These are phyloP conservation scores for Neurospora sp. DNA, from an alignment of 495 filamentous ascomycete species.

Conservation along the genomic window DNA sequence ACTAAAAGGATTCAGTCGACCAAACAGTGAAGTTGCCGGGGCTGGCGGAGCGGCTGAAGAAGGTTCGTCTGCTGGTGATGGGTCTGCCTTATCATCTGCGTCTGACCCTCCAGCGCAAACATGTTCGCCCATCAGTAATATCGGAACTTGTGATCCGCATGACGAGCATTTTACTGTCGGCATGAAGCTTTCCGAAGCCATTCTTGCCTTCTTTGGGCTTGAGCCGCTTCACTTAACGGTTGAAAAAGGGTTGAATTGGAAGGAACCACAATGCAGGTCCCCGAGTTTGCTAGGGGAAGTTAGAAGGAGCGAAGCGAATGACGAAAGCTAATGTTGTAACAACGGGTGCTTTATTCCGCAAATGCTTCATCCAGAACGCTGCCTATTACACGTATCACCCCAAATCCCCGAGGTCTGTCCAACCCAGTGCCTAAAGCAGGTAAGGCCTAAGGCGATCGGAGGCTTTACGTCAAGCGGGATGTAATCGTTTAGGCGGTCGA, in stretches of 20 bases:
- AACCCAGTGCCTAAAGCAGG: neutral
- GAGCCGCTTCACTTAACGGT: conserved; percentile 6
- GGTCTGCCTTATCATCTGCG: conserved; percentile 25
- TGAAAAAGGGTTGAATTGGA: conserved; percentile 1
- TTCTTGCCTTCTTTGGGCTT: conserved; percentile 31
- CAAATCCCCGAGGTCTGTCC: neutral
- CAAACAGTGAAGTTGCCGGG: conserved; percentile 26
- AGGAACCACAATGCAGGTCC: conserved; percentile 1
- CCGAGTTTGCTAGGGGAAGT: neutral
- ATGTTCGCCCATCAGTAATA: conserved; percentile 89
- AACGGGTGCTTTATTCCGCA: neutral
- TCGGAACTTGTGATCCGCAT: conserved; percentile 77
- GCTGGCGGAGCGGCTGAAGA: conserved; percentile 18
- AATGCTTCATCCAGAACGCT: neutral
- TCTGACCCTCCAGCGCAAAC: conserved; percentile 43
- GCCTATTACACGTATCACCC: neutral
- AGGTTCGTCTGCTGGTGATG: conserved; percentile 6
- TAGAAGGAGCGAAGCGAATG: neutral
- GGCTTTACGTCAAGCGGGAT: neutral
- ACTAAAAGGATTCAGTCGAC: conserved; percentile 26
- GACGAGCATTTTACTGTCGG: conserved; percentile 93
- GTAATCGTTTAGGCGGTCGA: neutral
- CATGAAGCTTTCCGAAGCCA: conserved; percentile 56
- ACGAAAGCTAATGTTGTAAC: neutral
- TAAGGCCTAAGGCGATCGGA: neutral